Base-by-base conservation (phyloP, 1,284 basidiomycete genomes). In the Moesziomyces aphidis region DNA sequence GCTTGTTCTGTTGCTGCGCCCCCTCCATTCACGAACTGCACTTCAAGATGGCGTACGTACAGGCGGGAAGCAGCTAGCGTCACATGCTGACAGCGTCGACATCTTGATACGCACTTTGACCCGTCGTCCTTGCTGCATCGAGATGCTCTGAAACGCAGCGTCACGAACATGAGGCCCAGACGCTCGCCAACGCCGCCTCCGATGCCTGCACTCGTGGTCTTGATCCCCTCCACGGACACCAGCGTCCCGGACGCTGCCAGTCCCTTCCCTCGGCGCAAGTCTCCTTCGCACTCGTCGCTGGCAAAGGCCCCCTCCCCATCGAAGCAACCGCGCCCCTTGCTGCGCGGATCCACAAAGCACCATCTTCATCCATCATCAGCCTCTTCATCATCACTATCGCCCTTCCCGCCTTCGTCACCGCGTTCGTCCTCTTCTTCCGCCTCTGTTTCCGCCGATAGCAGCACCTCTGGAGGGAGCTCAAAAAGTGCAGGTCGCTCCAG, bases 151-250 rank as follows among this genome's bases (percentile, higher is more conserved):
- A 19, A 22, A 39, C n/a, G n/a, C 45, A 24, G 24, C 60, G 42
- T 50, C 56, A 49, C 39, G 31, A 57, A 49, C 42, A 63, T 69
- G 67, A 59, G 55, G 43, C 34, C 13, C 13, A 31, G n/a, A 39
- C 34, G 22, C 5, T 17, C 53, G 9, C 19, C 26, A 7, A 22
- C 67, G 26, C 6, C n/a, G 21, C 31, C 21, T 39, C 24, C 57
- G 15, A 69, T 69, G 67, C 53, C 61, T 24, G 55, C 61, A 10
- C 56, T 69, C 19, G 61, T 63, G 19, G 61, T 69, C 5, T 47
- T 63, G 36, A 50, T 69, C 23, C 67, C 67, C 8, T 34, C 17
- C 13, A 4, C 5, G 17, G 39, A 10, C 31, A 53, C 28, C 36
- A 46, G 31, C 36, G 50, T 46, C n/a, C 34, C 39, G 1, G 42